Base-by-base conservation (phyloP, 495 filamentous ascomycete genomes). In the Aspergillus asperescens region DNA sequence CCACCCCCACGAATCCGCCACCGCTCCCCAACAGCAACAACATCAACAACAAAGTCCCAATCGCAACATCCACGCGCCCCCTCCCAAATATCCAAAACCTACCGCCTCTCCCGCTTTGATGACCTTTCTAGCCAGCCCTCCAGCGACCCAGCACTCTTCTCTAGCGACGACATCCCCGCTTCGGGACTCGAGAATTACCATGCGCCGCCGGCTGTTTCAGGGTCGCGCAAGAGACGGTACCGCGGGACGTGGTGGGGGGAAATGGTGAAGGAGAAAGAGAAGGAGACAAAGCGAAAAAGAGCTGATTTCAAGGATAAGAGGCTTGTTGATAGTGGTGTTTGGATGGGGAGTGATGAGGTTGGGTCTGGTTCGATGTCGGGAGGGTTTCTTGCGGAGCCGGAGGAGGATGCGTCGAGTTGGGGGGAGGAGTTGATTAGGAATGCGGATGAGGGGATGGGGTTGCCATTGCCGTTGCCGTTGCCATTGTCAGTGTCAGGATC, bases 261-360 rank as follows among this genome's bases (percentile, higher is more conserved):
- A 65, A 76, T 72, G 55, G 80, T 67, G 13, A 24, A 34, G 19
- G 44, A 24, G 45, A 52, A 61, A 38, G 64, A 69, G 45, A 52
- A 61, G 37, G 64, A 69, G 48, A 57, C 65, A 18, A 80, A 80
- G 52, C 65, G 70, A 25, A 83, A 81, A 63, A 66, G 82, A 37
- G 70, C 73, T 5, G 78, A 89, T 25, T 75, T 76, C 41, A 74
- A 70, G 53, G 73, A 75, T 28, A 76, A 77, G 62, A 72, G 87
- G 23, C 75, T 85, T 57, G 68, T 81, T n/a, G 89, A 94, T 63
- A 90, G 86, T 68, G 88, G 86, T 48, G 82, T 92, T n/a, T 91
- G 81, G 77, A 80, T 91, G 80, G 82, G 79, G 13, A 87, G 85
- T 59, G 86, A 87, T 58, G 71, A 73, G 51, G 71, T 70, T 12